A percentile compares a stretch with the other conserved stretches of the same genome.
Evolutionary conservation across 164 flowering plant genomes (phyloP).

Genomic region (Saururus chinensis): DNA sequence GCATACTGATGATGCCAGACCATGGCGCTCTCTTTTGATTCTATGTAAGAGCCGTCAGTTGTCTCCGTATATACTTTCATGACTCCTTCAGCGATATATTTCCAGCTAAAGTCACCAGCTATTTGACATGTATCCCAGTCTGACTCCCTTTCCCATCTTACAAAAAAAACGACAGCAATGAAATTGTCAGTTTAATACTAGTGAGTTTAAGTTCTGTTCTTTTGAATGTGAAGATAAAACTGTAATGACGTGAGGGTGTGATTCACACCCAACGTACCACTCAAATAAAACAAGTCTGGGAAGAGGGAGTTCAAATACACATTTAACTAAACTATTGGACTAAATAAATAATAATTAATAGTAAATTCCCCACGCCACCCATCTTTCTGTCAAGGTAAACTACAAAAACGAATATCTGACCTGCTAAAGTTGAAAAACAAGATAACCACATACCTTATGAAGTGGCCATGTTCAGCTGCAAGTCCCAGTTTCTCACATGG

Average conservation of each 20-base stretch:
- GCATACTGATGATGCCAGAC: constrained; percentile 19
- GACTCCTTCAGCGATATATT: constrained; percentile 10
- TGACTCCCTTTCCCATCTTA: constrained; percentile 5
- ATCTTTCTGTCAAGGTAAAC: too few species aligned
- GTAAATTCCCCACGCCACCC: too few species aligned
- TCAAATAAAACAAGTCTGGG: too few species aligned
- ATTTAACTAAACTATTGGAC: neutral
- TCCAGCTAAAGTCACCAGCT: constrained; percentile 12
- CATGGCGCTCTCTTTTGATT: constrained; percentile 14
- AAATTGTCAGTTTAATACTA: neutral
- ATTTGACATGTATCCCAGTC: constrained; percentile 8
- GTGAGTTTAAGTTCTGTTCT: too few species aligned
- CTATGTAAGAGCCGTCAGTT: constrained; percentile 14
- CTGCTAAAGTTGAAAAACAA: neutral
- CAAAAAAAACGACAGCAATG: neutral
- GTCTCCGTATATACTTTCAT: constrained; percentile 13
- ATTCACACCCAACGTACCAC: too few species aligned
- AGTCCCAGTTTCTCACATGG: constrained; percentile 11
- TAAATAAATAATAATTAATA: neutral
- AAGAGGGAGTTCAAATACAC: neutral
- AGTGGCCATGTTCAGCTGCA: constrained; percentile 17
- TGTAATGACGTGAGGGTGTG: too few species aligned
- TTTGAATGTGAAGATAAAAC: neutral
- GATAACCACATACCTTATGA: constrained; percentile 6
- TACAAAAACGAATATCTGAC: too few species aligned